A percentile compares a stretch with the other conserved stretches of the same genome.
Conservation (phyloP, 805 yeast genomes). For the Candida railenensis region DNA sequence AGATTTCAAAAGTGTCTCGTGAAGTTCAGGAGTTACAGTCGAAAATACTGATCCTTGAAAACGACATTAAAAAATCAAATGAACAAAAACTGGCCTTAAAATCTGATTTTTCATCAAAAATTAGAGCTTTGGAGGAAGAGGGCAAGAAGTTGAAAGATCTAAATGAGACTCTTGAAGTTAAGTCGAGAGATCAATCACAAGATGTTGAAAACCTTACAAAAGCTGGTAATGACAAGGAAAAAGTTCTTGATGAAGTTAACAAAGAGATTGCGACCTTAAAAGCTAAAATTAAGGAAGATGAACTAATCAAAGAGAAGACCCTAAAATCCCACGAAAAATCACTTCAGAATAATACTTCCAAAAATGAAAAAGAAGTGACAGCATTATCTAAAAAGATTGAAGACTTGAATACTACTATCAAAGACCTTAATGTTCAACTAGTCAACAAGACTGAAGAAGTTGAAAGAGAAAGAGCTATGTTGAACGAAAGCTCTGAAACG, state of each 20-base stretch:
- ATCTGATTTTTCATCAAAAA: background rate
- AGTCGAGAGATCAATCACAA: background rate
- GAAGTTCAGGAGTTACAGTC: background rate
- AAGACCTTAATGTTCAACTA: slow-evolving; percentile 29
- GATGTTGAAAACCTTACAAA: slow-evolving; percentile 2
- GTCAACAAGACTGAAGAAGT: slow-evolving; percentile 41
- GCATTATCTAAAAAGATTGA: slow-evolving; percentile 14
- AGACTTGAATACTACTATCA: slow-evolving; percentile 26
- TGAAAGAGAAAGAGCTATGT: slow-evolving; percentile 49
- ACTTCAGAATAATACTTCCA: slow-evolving; percentile 12
- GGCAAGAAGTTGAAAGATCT: slow-evolving; percentile 4
- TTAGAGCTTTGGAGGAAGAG: background rate
- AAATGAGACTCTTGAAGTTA: background rate
- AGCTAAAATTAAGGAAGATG: background rate
- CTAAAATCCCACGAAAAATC: slow-evolving; percentile 9
- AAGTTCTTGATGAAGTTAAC: background rate
- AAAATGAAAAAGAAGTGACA: slow-evolving; percentile 17
- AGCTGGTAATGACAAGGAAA: background rate
- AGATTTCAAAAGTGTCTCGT: background rate
- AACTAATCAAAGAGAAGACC: background rate
- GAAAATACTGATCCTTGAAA: background rate
- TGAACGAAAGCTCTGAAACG: slow-evolving; percentile 50
- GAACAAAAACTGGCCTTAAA: background rate
- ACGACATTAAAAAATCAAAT: background rate
- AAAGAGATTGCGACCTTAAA: background rate